Evolutionary conservation across 371 early-diverging fungal species (phyloP).

Genomic region (Mucor saturninus): DNA sequence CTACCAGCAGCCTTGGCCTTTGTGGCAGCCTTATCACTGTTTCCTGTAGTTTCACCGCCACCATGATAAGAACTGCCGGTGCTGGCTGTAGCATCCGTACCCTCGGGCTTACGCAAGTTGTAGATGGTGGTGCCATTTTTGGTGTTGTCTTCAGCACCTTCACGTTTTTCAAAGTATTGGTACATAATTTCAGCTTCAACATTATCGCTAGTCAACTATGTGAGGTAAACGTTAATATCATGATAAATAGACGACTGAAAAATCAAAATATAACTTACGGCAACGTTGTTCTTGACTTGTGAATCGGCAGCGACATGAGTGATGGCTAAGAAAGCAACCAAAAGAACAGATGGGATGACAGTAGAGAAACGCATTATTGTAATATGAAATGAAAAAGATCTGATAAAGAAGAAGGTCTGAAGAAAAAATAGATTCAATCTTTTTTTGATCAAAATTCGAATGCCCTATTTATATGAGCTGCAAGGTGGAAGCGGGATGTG

Average conservation of each 20-base stretch:
- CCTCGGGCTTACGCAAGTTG: neutral
- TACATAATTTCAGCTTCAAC: neutral
- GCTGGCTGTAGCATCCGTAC: neutral
- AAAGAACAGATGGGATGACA: slow-evolving; percentile 1
- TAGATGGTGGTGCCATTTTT: too few relatives aligned
- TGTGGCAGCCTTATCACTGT: neutral
- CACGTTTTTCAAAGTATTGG: slow-evolving; percentile 6
- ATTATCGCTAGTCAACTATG: slow-evolving; percentile 3
- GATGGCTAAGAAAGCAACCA: slow-evolving; percentile 6
- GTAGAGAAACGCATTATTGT: slow-evolving; percentile 12
- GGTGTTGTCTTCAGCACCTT: neutral
- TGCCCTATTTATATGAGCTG: neutral
- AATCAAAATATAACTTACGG: neutral
- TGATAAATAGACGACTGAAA: neutral
- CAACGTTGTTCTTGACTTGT: neutral
- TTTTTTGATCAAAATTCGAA: neutral
- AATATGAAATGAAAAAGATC: neutral
- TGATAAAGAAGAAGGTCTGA: neutral
- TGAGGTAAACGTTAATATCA: neutral
- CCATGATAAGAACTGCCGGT: too few relatives aligned
- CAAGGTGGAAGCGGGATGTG: neutral
- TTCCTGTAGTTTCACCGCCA: neutral
- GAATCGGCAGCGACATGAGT: neutral
- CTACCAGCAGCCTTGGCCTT: slow-evolving; percentile 10
- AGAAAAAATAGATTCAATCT: neutral